Base-by-base conservation (phyloP, 2,329 filamentous ascomycete species). In the Thelonectria rubi region DNA sequence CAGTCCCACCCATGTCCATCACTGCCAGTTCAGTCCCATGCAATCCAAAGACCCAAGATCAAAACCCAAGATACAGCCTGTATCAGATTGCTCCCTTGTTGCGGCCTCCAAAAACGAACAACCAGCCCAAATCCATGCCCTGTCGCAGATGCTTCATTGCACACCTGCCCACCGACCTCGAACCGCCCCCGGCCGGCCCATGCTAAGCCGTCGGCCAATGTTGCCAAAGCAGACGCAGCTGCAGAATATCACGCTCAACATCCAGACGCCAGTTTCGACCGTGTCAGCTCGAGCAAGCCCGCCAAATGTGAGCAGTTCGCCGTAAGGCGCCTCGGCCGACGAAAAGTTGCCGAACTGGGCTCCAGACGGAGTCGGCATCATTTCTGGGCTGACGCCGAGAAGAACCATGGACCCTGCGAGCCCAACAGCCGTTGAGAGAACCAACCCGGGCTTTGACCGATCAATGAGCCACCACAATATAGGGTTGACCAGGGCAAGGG, bases 391-490 rank as follows among this genome's bases (percentile, higher is more conserved):
- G 34, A 94, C 83, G 14, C 88, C 85, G 60, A 97, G 84, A 17
- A 97, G 80, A 15, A 93, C 76, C 14, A 86, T 84, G 10, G 94
- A 94, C 8, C 94, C 93, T 1, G 85, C 79, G 24, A 94, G 74
- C 1, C 92, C 91, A 11, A 97, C 89, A 2, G 86, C 80, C 14
- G 89, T 83, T 0, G 92, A 93, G 57, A 97, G 85, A 34, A 95
- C 80, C 68, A 98, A 91, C 5, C 95, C 95, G 0, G 93, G 86
- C 68, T 88, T 89, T 48, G 93, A 95, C 52, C 94, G 91, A 78
- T 99, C 95, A 73, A 99, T 91, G 21, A 98, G 83, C 78, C 97
- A 99, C 95, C 95, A 99, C 17, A 99, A 81, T 10, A 95, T 91
- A 1, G 95, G 94, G 74, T 98, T 98, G 18, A 91, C 92, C 62